Percentiles rank a stretch among this genome's conserved stretches.
Conservation (phyloP, 139 green algal species). For the Mesostigma viride region DNA sequence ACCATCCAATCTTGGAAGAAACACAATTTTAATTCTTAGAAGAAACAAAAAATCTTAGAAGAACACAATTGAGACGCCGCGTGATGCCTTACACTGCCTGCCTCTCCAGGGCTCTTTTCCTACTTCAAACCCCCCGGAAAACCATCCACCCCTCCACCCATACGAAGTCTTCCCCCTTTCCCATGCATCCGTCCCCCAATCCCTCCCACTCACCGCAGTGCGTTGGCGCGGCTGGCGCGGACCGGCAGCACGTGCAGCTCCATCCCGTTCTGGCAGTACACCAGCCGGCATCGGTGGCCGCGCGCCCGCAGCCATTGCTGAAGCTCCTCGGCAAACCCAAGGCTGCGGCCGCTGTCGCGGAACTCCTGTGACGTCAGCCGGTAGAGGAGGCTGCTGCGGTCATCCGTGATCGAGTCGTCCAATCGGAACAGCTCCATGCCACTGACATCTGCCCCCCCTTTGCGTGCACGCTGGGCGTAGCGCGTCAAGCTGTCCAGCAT, state of each 20-base stretch:
- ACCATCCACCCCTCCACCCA: neutral
- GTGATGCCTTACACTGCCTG: too few species aligned
- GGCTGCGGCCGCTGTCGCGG: conserved; percentile 5
- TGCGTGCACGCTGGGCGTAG: neutral
- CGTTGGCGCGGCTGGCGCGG: conserved; percentile 15
- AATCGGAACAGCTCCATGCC: neutral
- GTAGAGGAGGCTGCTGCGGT: neutral
- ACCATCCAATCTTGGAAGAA: too few species aligned
- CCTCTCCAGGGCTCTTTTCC: too few species aligned
- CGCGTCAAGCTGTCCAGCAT: conserved; percentile 20
- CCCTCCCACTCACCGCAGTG: conserved; percentile 8
- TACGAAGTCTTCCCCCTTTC: neutral
- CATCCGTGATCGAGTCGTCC: neutral
- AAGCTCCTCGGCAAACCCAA: conserved; percentile 8
- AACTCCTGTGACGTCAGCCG: neutral
- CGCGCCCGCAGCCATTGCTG: conserved; percentile 16
- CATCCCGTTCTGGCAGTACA: conserved; percentile 15
- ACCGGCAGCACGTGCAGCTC: conserved; percentile 16
- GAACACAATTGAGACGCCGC: too few species aligned
- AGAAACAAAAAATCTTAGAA: too few species aligned
- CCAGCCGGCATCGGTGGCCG: conserved; percentile 18
- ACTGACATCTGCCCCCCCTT: neutral
- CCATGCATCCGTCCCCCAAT: neutral
- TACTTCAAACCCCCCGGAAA: too few species aligned
- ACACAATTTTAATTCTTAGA: too few species aligned